Conservation (phyloP, 352 stramenopile species). For the Elongisporangium prolatum region DNA sequence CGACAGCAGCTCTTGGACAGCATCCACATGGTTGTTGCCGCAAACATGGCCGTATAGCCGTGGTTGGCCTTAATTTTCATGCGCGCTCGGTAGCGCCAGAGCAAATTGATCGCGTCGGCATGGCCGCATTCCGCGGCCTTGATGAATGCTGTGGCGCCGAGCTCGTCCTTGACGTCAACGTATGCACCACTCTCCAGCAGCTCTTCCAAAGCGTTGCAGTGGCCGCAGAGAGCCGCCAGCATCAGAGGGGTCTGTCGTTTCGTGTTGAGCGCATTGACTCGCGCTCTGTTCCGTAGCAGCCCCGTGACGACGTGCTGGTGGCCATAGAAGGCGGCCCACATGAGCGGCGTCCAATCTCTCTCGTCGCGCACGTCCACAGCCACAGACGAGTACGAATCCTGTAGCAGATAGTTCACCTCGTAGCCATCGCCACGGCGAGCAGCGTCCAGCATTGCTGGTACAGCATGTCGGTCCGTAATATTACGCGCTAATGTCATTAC, state of each 20-base stretch:
- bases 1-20: background rate
- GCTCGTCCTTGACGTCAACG: constrained; percentile 15
- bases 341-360: background rate
- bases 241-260: constrained; percentile 18
- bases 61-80: constrained; percentile 1
- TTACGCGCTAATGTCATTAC: too few species aligned
- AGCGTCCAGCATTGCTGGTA: too few species aligned
- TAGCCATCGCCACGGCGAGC: too few species aligned
- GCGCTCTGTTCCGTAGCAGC: background rate
- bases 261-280: background rate
- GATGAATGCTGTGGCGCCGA: constrained; percentile 24
- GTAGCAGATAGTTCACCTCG: background rate
- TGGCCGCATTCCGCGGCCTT: constrained; percentile 37
- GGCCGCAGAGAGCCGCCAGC: constrained; percentile 24
- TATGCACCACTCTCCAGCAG: constrained; percentile 28
- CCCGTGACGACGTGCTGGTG: background rate
- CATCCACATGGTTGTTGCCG: background rate
- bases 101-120: constrained; percentile 22
- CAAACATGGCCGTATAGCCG: background rate
- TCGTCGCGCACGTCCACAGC: background rate
- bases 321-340: background rate
- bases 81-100: constrained; percentile 10
- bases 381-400: background rate
- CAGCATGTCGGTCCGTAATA: too few species aligned
- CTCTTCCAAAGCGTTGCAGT: constrained; percentile 38